Conservation (phyloP, 2,329 filamentous ascomycete genomes). For the Cordyceps sp. region DNA sequence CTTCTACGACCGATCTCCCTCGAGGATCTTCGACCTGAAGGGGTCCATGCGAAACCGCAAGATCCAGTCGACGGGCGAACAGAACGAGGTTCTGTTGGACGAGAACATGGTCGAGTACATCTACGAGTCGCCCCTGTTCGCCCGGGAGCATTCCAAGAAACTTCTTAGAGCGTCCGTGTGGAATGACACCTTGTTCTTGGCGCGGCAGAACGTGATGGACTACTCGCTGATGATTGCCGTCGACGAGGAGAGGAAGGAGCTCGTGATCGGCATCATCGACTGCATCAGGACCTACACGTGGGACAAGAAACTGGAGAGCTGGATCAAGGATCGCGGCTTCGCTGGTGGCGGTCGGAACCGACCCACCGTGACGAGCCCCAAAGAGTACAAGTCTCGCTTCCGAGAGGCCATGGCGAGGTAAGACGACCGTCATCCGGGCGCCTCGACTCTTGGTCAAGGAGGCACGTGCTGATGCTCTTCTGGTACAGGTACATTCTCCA, state of each 20-base stretch:
- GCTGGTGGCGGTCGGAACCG: conserved; percentile 60
- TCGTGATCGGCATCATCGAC: conserved; percentile 95
- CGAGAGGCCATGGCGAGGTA: conserved; percentile 90
- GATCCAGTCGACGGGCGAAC: conserved; percentile 86
- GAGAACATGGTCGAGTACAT: conserved; percentile 99
- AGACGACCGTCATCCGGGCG: conserved; percentile 16
- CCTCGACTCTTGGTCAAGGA: background rate
- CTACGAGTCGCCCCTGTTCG: conserved; percentile 89
- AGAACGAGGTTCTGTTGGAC: conserved; percentile 89
- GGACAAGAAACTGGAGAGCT: conserved; percentile 99
- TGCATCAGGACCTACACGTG: conserved; percentile 97
- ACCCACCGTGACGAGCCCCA: conserved; percentile 91
- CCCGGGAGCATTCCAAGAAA: conserved; percentile 91
- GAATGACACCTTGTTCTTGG: conserved; percentile 94
- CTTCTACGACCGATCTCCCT: conserved; percentile 86
- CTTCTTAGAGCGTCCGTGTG: conserved; percentile 80
- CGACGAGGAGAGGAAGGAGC: conserved; percentile 73
- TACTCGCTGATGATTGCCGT: conserved; percentile 98
- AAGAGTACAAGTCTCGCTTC: conserved; percentile 94
- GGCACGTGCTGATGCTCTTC: conserved; percentile 2
- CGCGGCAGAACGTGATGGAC: conserved; percentile 95
- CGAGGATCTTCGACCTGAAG: conserved; percentile 87
- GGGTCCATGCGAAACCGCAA: conserved; percentile 98
- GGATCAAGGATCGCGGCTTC: conserved; percentile 95
- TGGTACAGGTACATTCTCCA: conserved; percentile 48